Percentiles rank a stretch among this genome's conserved stretches.
Evolutionary conservation across 805 yeast genomes (phyloP).

Genomic region (Kockiozyma suomiensis): DNA sequence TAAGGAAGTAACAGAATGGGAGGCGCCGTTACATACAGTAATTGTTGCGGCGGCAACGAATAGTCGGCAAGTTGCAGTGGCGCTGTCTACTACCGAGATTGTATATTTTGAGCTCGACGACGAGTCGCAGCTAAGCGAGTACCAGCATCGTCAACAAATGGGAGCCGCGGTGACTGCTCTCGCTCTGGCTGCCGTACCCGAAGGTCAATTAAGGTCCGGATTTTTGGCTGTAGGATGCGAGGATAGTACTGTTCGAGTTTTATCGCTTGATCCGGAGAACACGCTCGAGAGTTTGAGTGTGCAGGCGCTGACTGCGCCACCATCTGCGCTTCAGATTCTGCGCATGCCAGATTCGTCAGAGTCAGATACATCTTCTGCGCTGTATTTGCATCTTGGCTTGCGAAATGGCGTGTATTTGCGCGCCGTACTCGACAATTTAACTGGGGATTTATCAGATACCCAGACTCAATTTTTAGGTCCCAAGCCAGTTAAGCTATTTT

Average conservation of each 20-base stretch:
- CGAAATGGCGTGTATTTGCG: slow-evolving; percentile 79
- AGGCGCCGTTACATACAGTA: slow-evolving; percentile 74
- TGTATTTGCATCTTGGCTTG: slow-evolving; percentile 74
- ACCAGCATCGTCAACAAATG: slow-evolving; percentile 61
- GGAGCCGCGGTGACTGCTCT: slow-evolving; percentile 52
- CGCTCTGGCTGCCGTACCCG: slow-evolving; percentile 53
- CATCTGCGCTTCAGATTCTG: slow-evolving; percentile 45
- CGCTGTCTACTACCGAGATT: slow-evolving; percentile 70
- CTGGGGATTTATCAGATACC: slow-evolving; percentile 67
- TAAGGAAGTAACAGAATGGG: slow-evolving; percentile 64
- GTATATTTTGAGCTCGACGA: slow-evolving; percentile 80
- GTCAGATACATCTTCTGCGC: slow-evolving; percentile 16
- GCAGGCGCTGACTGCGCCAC: slow-evolving; percentile 65
- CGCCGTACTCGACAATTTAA: slow-evolving; percentile 55
- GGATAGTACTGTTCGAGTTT: slow-evolving; percentile 68
- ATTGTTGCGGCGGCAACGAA: slow-evolving; percentile 65
- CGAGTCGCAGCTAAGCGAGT: slow-evolving; percentile 63
- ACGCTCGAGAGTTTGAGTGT: slow-evolving; percentile 64
- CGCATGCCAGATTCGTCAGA: slow-evolving; percentile 38
- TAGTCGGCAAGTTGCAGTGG: slow-evolving; percentile 67
- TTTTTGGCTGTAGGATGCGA: slow-evolving; percentile 71
- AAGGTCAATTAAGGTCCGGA: slow-evolving; percentile 53
- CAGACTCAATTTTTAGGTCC: slow-evolving; percentile 75
- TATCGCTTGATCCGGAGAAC: slow-evolving; percentile 61
- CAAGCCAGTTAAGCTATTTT: slow-evolving; percentile 56